A percentile compares a stretch with the other conserved stretches of the same genome.
Evolutionary conservation across 306 rosid genomes (phyloP).

Genomic region (barrel medic (Medicago truncatula)): MtrunA17r5.0-ANR NC_053048.1:25078001-25078500

Average conservation of each 20-base stretch:
- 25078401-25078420: constrained; percentile 44
- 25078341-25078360: neutral
- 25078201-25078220: constrained; percentile 52
- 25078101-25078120: constrained; percentile 47
- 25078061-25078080: constrained; percentile 67
- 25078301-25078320: neutral
- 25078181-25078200: constrained; percentile 47
- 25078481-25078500: constrained; percentile 40
- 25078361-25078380: neutral
- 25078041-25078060: constrained; percentile 57
- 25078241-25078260: neutral
- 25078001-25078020: constrained; percentile 53
- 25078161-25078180: constrained; percentile 6
- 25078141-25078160: constrained; percentile 21
- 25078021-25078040: constrained; percentile 46
- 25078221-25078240: constrained; percentile 47
- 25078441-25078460: constrained; percentile 48
- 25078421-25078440: constrained; percentile 52
- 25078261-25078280: neutral
- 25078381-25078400: constrained; percentile 22
- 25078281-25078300: neutral
- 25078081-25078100: constrained; percentile 52
- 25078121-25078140: neutral
- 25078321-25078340: neutral
- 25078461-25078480: constrained; percentile 41